Evolutionary conservation across 495 filamentous ascomycete species (phyloP), one percentile per base, ranked within the genome.

Genomic region (Eremomyces bilateralis): DNA sequence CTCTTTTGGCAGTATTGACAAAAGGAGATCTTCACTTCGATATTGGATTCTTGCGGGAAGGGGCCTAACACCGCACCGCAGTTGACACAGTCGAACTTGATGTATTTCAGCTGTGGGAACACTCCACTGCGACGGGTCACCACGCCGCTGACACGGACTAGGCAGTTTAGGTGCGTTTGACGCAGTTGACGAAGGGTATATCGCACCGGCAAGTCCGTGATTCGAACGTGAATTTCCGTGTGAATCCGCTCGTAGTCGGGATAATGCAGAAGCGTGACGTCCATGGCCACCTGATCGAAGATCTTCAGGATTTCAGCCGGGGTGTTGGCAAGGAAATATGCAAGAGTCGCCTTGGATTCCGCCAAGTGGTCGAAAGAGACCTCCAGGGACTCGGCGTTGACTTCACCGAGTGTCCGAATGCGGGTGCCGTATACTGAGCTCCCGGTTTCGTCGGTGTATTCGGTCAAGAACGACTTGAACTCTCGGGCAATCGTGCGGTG

Each of bases 161-260:
- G 68, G 48, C 84, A 93, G 63, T 95, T 95, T 38, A 99, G 73
- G 50, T 99, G 90, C 4, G 78, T 78, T 59, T 99, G 90, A 37
- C 90, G 80, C 31, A 99, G 63, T 53, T 95, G 83, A 31, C 90
- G 83, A 38, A 99, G 73, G n/a, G 88, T 95, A 56, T 93, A 93
- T 44, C 80, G 73, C 27, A 91, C 75, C 15, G 90, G 90, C 2
- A 99, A 64, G 49, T 94, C 90, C 15, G 80, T 79, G 47, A 99
- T 92, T 32, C 90, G 80, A 35, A 99, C 83, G 51, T 99, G 90
- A 42, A 99, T 93, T 54, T 99, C 88, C 31, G 81, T 76, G 53
- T 94, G 90, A 41, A 99, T 99, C 32, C 84, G 77, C 50, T 92
- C 80, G 53, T 95, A 99, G 52, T 94, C 81, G 0, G 83, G 84